Percentiles rank a stretch among this genome's conserved stretches.
Conservation (phyloP, 2,329 filamentous ascomycete species). For the Xylaria arbuscula region DNA sequence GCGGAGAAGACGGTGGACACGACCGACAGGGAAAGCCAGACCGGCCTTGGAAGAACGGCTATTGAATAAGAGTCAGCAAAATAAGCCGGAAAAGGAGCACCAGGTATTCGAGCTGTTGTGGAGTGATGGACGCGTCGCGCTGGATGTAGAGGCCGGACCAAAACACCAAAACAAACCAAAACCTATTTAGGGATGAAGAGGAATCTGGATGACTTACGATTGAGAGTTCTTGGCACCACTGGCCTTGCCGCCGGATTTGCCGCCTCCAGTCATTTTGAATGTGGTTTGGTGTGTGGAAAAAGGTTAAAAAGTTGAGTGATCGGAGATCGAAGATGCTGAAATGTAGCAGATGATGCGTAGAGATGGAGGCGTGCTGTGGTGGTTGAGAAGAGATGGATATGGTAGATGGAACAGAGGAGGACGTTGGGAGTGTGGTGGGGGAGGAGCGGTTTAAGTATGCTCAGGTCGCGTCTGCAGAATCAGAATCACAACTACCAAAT, state of each 20-base stretch:
- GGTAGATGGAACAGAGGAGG: constrained; percentile 53
- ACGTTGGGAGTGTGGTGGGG: constrained; percentile 50
- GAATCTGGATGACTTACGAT: constrained; percentile 76
- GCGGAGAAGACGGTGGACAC: constrained; percentile 98
- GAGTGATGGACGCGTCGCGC: constrained; percentile 56
- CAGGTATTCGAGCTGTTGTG: background rate
- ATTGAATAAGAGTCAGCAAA: constrained; percentile 53
- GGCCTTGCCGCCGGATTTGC: constrained; percentile 99
- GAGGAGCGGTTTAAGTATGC: constrained; percentile 51
- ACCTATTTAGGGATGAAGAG: constrained; percentile 1
- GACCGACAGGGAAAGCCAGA: constrained; percentile 98
- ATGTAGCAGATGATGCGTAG: constrained; percentile 40
- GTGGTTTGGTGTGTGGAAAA: constrained; percentile 50
- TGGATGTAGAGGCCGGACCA: constrained; percentile 21
- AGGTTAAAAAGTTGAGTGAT: constrained; percentile 26
- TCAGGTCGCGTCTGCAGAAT: constrained; percentile 49
- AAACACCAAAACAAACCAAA: background rate
- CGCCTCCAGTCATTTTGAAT: constrained; percentile 99
- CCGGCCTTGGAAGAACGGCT: constrained; percentile 99
- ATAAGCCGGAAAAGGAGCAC: constrained; percentile 30
- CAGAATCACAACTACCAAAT: constrained; percentile 44
- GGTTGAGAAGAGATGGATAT: constrained; percentile 49
- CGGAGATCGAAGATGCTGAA: constrained; percentile 40
- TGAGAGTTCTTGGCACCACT: constrained; percentile 99
- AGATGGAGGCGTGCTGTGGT: constrained; percentile 44